Percentiles rank a stretch among this genome's conserved stretches.
These are phyloP conservation scores for Boletus tylopilopsis DNA, from an alignment of 768 basidiomycete genomes.

Conservation along the genomic window DNA sequence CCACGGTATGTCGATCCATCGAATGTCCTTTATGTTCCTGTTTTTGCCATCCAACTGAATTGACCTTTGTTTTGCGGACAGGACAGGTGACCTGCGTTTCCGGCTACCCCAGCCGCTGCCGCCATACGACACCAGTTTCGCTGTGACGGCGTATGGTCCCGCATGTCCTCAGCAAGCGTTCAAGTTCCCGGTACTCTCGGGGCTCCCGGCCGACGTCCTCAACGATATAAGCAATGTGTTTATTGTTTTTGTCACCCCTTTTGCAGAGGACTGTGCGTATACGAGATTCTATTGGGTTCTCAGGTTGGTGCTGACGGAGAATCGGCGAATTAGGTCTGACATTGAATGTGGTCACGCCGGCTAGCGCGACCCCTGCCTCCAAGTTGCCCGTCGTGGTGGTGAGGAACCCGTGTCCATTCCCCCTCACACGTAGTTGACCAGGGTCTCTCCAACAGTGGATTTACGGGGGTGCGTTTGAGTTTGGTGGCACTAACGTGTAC, in stretches of 20 bases:
- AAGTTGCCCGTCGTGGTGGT: conserved; percentile 55
- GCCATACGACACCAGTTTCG: conserved; percentile 6
- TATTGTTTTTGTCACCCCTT: conserved; percentile 29
- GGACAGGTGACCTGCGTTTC: conserved; percentile 36
- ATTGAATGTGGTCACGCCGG: conserved; percentile 49
- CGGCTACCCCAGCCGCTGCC: conserved; percentile 9
- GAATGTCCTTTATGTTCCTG: background rate
- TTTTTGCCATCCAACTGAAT: too few species aligned
- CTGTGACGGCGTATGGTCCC: conserved; percentile 3
- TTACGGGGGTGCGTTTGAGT: conserved; percentile 35
- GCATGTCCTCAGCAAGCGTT: conserved; percentile 8
- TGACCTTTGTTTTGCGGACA: conserved; percentile 4
- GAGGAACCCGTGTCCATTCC: conserved; percentile 15
- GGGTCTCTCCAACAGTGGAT: conserved; percentile 32
- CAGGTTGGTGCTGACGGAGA: background rate
- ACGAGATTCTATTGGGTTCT: background rate
- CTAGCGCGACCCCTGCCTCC: conserved; percentile 34
- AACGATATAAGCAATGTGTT: conserved; percentile 27
- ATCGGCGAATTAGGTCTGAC: conserved; percentile 38
- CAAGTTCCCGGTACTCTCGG: conserved; percentile 10
- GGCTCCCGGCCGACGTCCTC: conserved; percentile 14
- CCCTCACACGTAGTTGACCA: background rate
- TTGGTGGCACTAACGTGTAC: conserved; percentile 21
- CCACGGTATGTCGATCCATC: conserved; percentile 31
- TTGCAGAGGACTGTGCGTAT: conserved; percentile 45